phyloP scores from a whole-genome alignment of 352 stramenopile species.

The Hyaloperonospora brassicae region DNA sequence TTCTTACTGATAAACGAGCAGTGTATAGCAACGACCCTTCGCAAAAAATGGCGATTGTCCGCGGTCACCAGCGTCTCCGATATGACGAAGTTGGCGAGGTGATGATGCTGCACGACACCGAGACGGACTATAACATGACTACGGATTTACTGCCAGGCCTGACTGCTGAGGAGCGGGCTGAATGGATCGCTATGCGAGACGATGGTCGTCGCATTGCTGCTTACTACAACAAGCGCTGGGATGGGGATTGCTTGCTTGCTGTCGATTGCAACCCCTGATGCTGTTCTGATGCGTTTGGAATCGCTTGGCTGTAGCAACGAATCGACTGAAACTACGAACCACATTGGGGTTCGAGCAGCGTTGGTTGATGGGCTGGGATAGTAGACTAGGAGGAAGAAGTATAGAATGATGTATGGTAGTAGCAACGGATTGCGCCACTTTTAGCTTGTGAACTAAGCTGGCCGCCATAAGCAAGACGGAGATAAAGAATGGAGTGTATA shows the following conservation, averaged over 20 bases:
- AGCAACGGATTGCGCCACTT: too few species aligned
- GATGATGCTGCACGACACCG: constrained; percentile 5
- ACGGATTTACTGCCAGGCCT: constrained; percentile 29
- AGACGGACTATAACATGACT: constrained; percentile 26
- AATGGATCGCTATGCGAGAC: constrained; percentile 29
- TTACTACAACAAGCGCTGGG: constrained; percentile 44
- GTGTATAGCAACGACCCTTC: constrained; percentile 42
- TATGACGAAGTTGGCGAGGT: constrained; percentile 1
- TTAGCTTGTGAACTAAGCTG: too few species aligned
- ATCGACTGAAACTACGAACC: not conserved
- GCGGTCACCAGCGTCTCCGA: constrained; percentile 14
- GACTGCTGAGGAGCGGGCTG: constrained; percentile 5
- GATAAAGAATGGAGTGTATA: too few species aligned
- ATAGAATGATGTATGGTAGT: too few species aligned
- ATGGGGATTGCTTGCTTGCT: constrained; percentile 27
- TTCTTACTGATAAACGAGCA: not conserved
- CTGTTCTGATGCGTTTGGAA: too few species aligned
- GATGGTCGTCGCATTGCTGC: constrained; percentile 28
- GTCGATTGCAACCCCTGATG: constrained; percentile 8
- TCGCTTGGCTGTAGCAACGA: not conserved
- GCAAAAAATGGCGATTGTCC: constrained; percentile 31
- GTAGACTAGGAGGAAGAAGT: too few species aligned
- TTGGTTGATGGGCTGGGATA: too few species aligned
- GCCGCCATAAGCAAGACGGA: too few species aligned
- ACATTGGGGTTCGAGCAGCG: too few species aligned